Base-by-base conservation (phyloP, 768 basidiomycete species). In the Rhizopogon roseolus region DNA sequence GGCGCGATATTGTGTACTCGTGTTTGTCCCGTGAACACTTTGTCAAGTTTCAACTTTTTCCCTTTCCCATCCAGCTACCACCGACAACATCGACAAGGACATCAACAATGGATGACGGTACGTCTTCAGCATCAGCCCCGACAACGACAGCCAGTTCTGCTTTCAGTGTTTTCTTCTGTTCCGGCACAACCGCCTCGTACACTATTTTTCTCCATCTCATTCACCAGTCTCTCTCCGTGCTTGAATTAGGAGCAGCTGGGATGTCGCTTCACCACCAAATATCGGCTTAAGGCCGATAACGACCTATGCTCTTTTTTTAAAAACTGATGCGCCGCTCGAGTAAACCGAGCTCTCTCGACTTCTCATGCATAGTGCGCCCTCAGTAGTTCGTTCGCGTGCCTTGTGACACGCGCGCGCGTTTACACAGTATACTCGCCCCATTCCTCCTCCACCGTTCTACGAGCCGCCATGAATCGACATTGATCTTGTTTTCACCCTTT, bases 121-220 rank as follows among this genome's bases (percentile, higher is more conserved):
- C 86, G 86, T 88, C 75, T 68, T 79, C 86, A 86, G 77, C 85
- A 85, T 85, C 82, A 80, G 75, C 83, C 74, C 76, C 85, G 76
- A 73, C 84, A 71, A 74, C 84, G 68, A 70, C 72, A 75, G 75
- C 82, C 69, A 76, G 69, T 72, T 73, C 73, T 75, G 62, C 70
- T 65, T 69, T 73, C 71, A 67, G 62, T 67, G 55, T 71, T 65
- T 69, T 74, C 69, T 73, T 72, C 64, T 63, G 66, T 64, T 65
- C 63, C 59, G 70, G 67, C 69, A 50, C 48, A 50, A 58, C 59
- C 67, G 57, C 67, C 60, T 55, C 66, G 66, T 65, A 60, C 50
- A 61, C 62, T 57, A 54, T 62, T 69, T 66, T 64, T 66, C 60
- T 56, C 53, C 53, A 43, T 32, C 43, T 4, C 45, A 39, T 57